Base-by-base conservation (phyloP, 2,329 filamentous ascomycete species). In the Fusarium sp. region DNA sequence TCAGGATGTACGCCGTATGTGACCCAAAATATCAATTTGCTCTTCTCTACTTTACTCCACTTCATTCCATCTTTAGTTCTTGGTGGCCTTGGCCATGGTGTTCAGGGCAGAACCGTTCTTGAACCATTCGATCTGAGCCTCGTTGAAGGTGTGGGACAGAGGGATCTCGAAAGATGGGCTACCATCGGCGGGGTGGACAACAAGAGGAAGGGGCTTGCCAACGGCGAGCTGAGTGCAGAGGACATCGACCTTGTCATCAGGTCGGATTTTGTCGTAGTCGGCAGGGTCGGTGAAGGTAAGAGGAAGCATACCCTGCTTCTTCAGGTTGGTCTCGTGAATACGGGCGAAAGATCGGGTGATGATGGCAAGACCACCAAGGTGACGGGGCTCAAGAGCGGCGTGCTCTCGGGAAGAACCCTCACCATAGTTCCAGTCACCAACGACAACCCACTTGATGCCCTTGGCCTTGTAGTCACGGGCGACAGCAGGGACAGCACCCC, bases 241-340 rank as follows among this genome's bases (percentile, higher is more conserved):
- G 69, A 99, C 88, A 84, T 98, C 95, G 78, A 98, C 84, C 87
- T 92, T 95, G 89, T 98, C 96, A 71, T 96, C 92, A 77, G 95
- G 93, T 83, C 93, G 91, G 85, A 99, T 95, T 90, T 94, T 97
- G 85, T 99, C 96, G 85, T 99, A 99, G 85, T 99, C 96, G 83
- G 93, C 96, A 65, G 96, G 96, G 83, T 98, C 92, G 66, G 91
- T 86, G 87, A 99, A 99, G 80, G 95, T 98, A 76, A 99, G 90
- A 81, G 96, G 96, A 87, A 99, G 93, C 96, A 99, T 98, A 87
- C 96, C 96, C 91, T 99, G 96, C 93, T 99, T 99, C 94, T 99
- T 99, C 88, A 99, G 87, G 91, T 99, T 99, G 89, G 96, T 99
- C 90, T 99, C 96, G 90, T 99, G 96, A 82, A 99, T 99, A 93